These are phyloP conservation scores for Gliomastix tumulicola DNA, from an alignment of 2,329 filamentous ascomycete genomes.

Conservation along the genomic window DNA sequence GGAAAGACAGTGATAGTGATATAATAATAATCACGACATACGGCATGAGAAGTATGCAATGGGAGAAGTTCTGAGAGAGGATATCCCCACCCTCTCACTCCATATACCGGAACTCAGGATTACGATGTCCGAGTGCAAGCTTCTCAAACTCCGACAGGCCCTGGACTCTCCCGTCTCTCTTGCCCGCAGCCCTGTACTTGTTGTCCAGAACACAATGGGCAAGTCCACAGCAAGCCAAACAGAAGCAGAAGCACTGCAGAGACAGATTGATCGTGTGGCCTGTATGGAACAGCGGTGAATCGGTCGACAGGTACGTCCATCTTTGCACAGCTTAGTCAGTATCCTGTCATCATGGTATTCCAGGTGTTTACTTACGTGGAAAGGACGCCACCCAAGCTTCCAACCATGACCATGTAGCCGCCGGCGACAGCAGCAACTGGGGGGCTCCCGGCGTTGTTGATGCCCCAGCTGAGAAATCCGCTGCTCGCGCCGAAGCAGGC, in stretches of 20 bases:
- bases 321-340: background rate
- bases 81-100: no score
- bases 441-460: conserved; percentile 52
- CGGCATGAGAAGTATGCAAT: no score
- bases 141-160: background rate
- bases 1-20: no score
- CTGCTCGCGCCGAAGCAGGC: conserved; percentile 53
- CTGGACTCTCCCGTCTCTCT: background rate
- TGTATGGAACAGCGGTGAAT: background rate
- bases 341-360: background rate
- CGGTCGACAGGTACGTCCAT: background rate
- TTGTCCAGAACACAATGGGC: background rate
- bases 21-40: no score
- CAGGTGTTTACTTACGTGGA: conserved; percentile 35
- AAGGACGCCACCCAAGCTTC: conserved; percentile 49
- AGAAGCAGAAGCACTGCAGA: background rate
- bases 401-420: conserved; percentile 46
- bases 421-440: conserved; percentile 48
- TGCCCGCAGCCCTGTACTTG: background rate
- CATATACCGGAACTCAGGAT: background rate
- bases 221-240: background rate
- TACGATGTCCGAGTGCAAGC: background rate
- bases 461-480: conserved; percentile 49
- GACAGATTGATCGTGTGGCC: background rate
- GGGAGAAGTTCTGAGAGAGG: no score